phyloP scores from a whole-genome alignment of 176 grass and related monocot species.

The Aegilops tauschii region DNA sequence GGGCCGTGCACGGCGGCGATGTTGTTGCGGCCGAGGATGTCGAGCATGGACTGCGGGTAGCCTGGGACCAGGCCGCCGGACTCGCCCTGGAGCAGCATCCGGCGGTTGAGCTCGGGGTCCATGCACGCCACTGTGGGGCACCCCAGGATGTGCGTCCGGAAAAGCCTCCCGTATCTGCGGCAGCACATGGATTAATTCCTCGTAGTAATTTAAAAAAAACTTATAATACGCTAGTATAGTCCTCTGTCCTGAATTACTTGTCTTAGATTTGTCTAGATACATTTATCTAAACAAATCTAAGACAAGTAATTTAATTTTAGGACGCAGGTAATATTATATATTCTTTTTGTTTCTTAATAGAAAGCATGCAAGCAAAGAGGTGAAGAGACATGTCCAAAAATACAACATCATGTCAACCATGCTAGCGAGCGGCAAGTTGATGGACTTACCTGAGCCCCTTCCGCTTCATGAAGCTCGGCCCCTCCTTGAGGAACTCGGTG shows the following conservation, averaged over 20 bases:
- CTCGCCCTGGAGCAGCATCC: constrained; percentile 63
- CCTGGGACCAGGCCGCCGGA: constrained; percentile 77
- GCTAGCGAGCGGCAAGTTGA: no score
- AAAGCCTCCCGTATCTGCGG: constrained; percentile 79
- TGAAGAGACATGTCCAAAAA: not conserved
- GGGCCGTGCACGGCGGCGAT: constrained; percentile 86
- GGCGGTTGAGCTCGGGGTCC: constrained; percentile 88
- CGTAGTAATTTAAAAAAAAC: no score
- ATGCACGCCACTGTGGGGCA: constrained; percentile 97
- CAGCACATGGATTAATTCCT: not conserved
- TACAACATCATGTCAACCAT: not conserved
- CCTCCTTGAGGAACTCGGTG: constrained; percentile 88
- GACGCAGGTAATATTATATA: no score
- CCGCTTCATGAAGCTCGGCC: constrained; percentile 72
- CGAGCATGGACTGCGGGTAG: constrained; percentile 95
- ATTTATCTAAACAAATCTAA: no score
- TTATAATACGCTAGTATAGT: no score
- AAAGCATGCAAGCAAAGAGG: no score
- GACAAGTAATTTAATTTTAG: no score
- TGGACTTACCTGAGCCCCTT: constrained; percentile 57
- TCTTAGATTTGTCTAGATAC: no score
- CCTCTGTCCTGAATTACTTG: no score
- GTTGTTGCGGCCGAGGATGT: constrained; percentile 80
- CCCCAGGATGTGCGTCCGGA: constrained; percentile 94
- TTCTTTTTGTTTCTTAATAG: no score